These are phyloP conservation scores for Podospora pseudocomata DNA, from an alignment of 495 filamentous ascomycete species.

Conservation along the genomic window DNA sequence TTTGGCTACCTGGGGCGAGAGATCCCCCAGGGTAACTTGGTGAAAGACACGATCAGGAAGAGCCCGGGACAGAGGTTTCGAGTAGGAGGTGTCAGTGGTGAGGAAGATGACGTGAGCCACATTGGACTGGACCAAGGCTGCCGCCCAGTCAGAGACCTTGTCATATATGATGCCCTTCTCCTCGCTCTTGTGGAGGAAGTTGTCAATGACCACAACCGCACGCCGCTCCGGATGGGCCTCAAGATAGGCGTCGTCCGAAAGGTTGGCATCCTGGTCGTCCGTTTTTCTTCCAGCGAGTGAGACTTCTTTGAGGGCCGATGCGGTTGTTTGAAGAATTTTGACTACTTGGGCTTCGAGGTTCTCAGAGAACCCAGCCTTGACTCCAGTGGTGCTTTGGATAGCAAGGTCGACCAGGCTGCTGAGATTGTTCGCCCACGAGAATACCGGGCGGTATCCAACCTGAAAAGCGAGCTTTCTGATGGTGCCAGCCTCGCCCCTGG, in stretches of 20 bases:
- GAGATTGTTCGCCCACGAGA: slow-evolving; percentile 93
- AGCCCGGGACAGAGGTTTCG: slow-evolving; percentile 81
- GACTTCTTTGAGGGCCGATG: slow-evolving; percentile 71
- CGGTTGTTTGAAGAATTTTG: slow-evolving; percentile 89
- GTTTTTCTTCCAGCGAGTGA: slow-evolving; percentile 66
- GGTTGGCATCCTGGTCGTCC: slow-evolving; percentile 64
- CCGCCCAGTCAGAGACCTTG: slow-evolving; percentile 89
- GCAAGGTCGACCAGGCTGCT: slow-evolving; percentile 89
- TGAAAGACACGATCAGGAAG: slow-evolving; percentile 90
- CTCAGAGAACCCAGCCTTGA: slow-evolving; percentile 92
- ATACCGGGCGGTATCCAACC: slow-evolving; percentile 90
- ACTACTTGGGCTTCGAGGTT: slow-evolving; percentile 85
- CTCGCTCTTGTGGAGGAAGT: slow-evolving; percentile 79
- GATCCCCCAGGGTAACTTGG: slow-evolving; percentile 78
- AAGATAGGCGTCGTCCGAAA: slow-evolving; percentile 83
- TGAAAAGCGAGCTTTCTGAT: slow-evolving; percentile 76
- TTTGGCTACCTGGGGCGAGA: slow-evolving; percentile 79
- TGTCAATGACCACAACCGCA: slow-evolving; percentile 88
- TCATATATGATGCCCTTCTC: slow-evolving; percentile 77
- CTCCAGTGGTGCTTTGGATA: slow-evolving; percentile 87
- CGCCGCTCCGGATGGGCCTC: slow-evolving; percentile 83
- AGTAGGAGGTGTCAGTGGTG: slow-evolving; percentile 86
- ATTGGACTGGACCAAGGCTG: slow-evolving; percentile 79
- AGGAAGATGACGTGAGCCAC: slow-evolving; percentile 95
- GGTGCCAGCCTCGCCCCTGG: slow-evolving; percentile 82